phyloP scores from a whole-genome alignment of 2,329 filamentous ascomycete species.

The Amphichorda felina region DNA sequence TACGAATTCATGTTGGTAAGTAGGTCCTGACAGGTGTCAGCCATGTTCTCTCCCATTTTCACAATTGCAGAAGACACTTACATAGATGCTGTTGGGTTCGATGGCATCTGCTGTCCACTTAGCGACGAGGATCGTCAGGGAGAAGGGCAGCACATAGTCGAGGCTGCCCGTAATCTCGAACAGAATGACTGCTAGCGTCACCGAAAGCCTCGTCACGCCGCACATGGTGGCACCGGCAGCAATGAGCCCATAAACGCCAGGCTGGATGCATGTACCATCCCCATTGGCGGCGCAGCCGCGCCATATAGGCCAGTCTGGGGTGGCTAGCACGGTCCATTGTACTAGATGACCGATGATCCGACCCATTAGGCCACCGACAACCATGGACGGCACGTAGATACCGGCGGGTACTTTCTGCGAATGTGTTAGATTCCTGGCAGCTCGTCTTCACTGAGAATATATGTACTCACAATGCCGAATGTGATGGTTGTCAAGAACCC shows the following conservation, averaged over 20 bases:
- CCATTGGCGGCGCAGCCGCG: constrained; percentile 57
- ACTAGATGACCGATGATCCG: constrained; percentile 76
- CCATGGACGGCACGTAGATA: constrained; percentile 98
- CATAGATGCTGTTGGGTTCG: constrained; percentile 88
- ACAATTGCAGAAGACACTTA: constrained; percentile 29
- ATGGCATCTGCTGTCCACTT: constrained; percentile 98
- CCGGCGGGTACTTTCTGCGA: constrained; percentile 77
- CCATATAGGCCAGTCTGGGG: constrained; percentile 63
- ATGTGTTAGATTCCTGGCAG: too few species aligned
- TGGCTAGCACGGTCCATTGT: constrained; percentile 68
- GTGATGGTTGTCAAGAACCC: constrained; percentile 79
- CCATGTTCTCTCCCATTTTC: background rate
- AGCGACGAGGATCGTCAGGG: constrained; percentile 79
- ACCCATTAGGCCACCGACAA: constrained; percentile 86
- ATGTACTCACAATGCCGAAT: constrained; percentile 73
- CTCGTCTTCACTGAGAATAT: background rate
- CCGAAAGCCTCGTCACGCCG: constrained; percentile 83
- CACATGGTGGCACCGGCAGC: constrained; percentile 97
- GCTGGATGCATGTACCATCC: constrained; percentile 78
- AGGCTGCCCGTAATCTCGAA: constrained; percentile 93
- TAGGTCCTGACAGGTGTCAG: constrained; percentile 49
- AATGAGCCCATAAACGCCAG: constrained; percentile 92
- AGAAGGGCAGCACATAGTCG: constrained; percentile 92
- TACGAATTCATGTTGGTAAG: constrained; percentile 96
- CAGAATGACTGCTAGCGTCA: constrained; percentile 87